Base-by-base conservation (phyloP, 2,329 filamentous ascomycete species). In the Nemania bipapillata region DNA sequence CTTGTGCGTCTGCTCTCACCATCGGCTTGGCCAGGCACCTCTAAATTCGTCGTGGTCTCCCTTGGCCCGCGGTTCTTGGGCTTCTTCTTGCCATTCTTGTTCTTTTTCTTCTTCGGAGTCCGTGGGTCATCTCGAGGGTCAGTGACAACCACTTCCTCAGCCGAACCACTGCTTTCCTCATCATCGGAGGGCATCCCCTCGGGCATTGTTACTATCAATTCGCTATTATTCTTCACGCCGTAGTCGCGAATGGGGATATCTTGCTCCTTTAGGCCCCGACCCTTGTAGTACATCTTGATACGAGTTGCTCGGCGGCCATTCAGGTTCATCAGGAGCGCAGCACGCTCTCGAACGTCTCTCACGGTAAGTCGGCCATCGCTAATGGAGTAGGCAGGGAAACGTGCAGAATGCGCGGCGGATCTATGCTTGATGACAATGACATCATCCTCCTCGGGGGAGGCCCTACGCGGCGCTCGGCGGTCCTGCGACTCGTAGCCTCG, bases 301-400 rank as follows among this genome's bases (percentile, higher is more conserved):
- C 85, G 81, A 32, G 80, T 79, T 7, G 82, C 78, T 76, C 83
- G 77, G 75, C 82, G 81, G 53, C 89, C 85, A 4, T 86, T 83
- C 35, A 92, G 80, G 60, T 88, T 86, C 80, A 92, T 86, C 77
- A 92, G 85, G 72, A 90, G 83, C 62, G 87, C 89, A 4, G 89
- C 87, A n/a, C 91, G 89, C 62, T 90, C 85, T 65, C 87, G 86
- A 35, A 94, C 84, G 74, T 92, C 90, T 62, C 84, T 81, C 37
- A 93, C 87, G 37, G 83, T 85, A 64, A 94, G 82, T 76, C 91
- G 90, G 54, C 91, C 91, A 77, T 92, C 90, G 66, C 89, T 90
- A 75, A 95, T 94, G 67, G 89, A 87, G 79, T 90, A 92, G 12
- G 90, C 90, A 0, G 92, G 90, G 75, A 94, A 94, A 75, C 91